Evolutionary conservation across 805 yeast species (phyloP).

Genomic region (Yamadazyma sp.): DNA sequence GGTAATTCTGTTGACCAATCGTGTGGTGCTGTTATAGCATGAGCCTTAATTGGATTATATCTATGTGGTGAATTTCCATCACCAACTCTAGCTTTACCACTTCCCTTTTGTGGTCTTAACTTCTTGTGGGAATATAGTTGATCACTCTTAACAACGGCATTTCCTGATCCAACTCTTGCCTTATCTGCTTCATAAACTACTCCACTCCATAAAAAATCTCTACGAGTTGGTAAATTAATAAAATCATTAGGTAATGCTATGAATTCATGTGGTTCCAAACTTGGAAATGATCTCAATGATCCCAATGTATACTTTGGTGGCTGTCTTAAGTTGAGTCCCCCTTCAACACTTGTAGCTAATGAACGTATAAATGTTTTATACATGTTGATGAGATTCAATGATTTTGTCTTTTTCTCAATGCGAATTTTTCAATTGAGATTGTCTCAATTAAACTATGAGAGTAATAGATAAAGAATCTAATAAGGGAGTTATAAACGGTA

Average conservation of each 20-base stretch:
- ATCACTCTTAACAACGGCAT: constrained; percentile 83
- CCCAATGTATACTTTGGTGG: constrained; percentile 77
- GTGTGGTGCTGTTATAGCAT: constrained; percentile 86
- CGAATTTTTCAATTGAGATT: too few species aligned
- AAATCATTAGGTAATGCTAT: constrained; percentile 74
- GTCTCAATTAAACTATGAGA: too few species aligned
- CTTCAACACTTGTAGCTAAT: constrained; percentile 24
- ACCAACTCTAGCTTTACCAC: constrained; percentile 95
- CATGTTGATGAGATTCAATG: constrained; percentile 17
- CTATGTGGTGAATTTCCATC: constrained; percentile 93
- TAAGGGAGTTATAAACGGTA: too few species aligned
- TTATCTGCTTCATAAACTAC: constrained; percentile 89
- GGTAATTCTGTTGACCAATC: constrained; percentile 83
- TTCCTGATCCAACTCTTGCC: constrained; percentile 83
- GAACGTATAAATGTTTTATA: constrained; percentile 25
- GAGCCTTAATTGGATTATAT: constrained; percentile 84
- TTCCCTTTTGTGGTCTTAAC: constrained; percentile 85
- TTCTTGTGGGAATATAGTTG: constrained; percentile 83
- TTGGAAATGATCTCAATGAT: constrained; percentile 80
- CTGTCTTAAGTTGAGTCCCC: constrained; percentile 22
- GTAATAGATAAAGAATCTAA: too few species aligned
- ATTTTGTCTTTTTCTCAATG: too few species aligned
- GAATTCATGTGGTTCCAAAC: constrained; percentile 77
- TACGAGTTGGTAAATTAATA: constrained; percentile 72
- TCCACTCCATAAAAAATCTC: constrained; percentile 93